These are phyloP conservation scores for Ustulina deusta DNA, from an alignment of 2,329 filamentous ascomycete genomes.

Conservation along the genomic window DNA sequence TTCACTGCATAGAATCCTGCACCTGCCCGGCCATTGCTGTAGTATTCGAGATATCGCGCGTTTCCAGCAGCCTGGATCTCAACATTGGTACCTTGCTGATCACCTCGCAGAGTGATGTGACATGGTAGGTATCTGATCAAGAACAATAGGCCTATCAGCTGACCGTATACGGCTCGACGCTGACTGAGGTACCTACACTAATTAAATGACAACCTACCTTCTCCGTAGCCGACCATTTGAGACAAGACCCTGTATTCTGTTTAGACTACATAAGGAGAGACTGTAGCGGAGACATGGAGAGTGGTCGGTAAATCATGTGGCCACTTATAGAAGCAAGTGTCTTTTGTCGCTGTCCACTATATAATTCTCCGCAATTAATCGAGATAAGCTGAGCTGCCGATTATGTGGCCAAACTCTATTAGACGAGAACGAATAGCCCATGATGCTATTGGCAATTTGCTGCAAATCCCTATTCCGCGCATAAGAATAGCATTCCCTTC, in stretches of 20 bases:
- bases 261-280: not conserved
- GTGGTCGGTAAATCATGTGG: not conserved
- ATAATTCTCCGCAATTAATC: not conserved
- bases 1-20: slow-evolving; percentile 49
- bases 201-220: not conserved
- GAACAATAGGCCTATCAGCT: not conserved
- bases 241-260: slow-evolving; percentile 44
- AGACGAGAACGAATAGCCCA: not conserved
- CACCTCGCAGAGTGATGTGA: slow-evolving; percentile 24
- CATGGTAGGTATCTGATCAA: not conserved
- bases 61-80: slow-evolving; percentile 45
- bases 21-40: slow-evolving; percentile 43
- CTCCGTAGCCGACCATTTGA: slow-evolving; percentile 41
- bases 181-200: not conserved
- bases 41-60: slow-evolving; percentile 39
- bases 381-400: too few relatives aligned
- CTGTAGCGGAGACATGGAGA: slow-evolving; percentile 23
- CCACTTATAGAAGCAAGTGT: not conserved
- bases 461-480: not conserved
- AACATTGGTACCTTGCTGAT: slow-evolving; percentile 42
- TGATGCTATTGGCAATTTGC: not conserved
- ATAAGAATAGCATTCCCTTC: not conserved
- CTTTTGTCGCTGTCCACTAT: not conserved
- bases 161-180: not conserved
- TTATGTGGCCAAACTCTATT: not conserved